Evolutionary conservation across 768 basidiomycete species (phyloP).

Genomic region (Boletus pseudopeckii): DNA sequence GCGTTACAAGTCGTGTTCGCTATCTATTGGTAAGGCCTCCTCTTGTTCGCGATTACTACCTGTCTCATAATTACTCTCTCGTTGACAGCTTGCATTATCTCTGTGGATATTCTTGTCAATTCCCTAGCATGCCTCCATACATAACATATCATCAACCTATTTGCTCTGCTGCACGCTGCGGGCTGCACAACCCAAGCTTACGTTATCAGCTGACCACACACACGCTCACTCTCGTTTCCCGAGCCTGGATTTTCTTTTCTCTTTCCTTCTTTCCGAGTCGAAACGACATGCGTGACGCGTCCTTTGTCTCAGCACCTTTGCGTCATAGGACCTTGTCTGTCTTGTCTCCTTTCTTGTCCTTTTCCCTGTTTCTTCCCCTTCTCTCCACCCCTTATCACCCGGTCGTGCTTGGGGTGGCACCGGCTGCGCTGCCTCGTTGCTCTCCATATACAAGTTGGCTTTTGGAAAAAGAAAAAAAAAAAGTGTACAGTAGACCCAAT

Average conservation of each 20-base stretch:
- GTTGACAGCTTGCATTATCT: constrained; percentile 27
- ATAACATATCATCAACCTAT: constrained; percentile 31
- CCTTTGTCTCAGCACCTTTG: background rate
- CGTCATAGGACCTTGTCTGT: background rate
- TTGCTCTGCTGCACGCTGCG: constrained; percentile 4
- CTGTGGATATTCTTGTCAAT: constrained; percentile 29
- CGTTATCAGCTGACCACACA: background rate
- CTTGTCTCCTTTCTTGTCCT: background rate
- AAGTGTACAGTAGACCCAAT: background rate
- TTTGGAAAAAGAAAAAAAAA: background rate
- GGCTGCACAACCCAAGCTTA: background rate
- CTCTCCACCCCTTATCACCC: background rate
- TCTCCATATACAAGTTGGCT: background rate
- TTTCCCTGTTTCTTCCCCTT: background rate
- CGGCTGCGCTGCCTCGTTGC: background rate
- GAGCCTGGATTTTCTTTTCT: background rate
- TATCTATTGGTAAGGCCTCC: constrained; percentile 27
- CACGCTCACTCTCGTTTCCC: background rate
- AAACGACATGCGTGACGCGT: background rate
- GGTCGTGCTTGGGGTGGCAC: background rate
- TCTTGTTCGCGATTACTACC: background rate
- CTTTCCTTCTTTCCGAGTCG: background rate
- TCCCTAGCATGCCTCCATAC: constrained; percentile 23
- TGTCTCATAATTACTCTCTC: background rate
- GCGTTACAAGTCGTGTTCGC: constrained; percentile 12